Conservation (phyloP, 2,329 filamentous ascomycete genomes). For the Mollisiaceae sp. region DNA sequence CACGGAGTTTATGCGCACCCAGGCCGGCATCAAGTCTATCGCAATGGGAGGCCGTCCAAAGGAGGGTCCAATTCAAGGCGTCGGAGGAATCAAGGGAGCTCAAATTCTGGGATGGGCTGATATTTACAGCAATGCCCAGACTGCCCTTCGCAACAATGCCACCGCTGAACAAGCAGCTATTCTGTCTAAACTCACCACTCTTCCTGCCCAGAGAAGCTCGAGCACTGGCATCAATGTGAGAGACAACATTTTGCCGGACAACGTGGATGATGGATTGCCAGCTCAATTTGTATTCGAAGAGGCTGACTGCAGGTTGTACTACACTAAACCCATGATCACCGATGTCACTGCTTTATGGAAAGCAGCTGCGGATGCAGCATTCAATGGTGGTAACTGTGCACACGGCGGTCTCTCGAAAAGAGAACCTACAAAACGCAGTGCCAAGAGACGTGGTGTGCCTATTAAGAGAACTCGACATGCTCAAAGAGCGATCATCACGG, state of each 20-base stretch:
- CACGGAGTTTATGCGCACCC: conserved; percentile 57
- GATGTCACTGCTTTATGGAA: conserved; percentile 60
- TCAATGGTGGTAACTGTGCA: conserved; percentile 47
- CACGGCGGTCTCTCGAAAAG: conserved; percentile 34
- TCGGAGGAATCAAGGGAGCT: conserved; percentile 69
- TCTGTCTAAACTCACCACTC: conserved; percentile 27
- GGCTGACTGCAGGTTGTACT: conserved; percentile 66
- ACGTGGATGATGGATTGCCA: conserved; percentile 48
- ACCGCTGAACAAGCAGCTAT: conserved; percentile 28
- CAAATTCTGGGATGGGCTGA: conserved; percentile 40
- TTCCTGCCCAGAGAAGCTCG: conserved; percentile 33
- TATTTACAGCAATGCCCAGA: conserved; percentile 31
- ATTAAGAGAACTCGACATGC: background rate
- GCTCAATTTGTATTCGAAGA: conserved; percentile 66
- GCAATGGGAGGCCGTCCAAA: conserved; percentile 64
- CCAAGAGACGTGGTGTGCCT: background rate
- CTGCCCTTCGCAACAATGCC: conserved; percentile 13
- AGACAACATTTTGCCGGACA: conserved; percentile 43
- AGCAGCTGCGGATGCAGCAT: conserved; percentile 47
- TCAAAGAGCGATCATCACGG: conserved; percentile 8
- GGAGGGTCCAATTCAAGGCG: conserved; percentile 60
- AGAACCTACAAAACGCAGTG: conserved; percentile 1
- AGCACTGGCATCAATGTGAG: conserved; percentile 49
- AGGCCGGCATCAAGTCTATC: conserved; percentile 59
- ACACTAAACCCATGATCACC: conserved; percentile 57